These are phyloP conservation scores for Prillingera fragicola DNA, from an alignment of 1,284 basidiomycete species.

Conservation along the genomic window DNA sequence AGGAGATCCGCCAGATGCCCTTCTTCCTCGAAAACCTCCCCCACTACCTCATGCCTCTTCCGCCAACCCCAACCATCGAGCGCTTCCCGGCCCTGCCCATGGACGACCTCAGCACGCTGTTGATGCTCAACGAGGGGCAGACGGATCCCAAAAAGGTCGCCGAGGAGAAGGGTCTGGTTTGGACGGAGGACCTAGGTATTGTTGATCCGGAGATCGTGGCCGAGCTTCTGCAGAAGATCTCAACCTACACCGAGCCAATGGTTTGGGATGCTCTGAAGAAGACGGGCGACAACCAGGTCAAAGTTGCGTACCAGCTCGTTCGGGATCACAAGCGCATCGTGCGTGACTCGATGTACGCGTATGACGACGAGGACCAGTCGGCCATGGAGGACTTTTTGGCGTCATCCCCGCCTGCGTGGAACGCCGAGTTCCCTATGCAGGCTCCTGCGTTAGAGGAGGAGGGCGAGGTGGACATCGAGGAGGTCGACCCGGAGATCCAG, in stretches of 20 bases:
- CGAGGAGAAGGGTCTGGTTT: constrained; percentile 47
- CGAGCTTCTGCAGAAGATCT: constrained; percentile 69
- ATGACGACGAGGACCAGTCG: constrained; percentile 41
- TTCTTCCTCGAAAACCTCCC: constrained; percentile 84
- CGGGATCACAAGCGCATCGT: constrained; percentile 81
- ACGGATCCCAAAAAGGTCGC: constrained; percentile 43
- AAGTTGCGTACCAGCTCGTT: constrained; percentile 92
- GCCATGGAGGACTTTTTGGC: constrained; percentile 52
- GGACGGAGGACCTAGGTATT: constrained; percentile 60
- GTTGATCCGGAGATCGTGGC: constrained; percentile 86
- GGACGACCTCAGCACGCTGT: constrained; percentile 41
- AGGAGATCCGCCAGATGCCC: constrained; percentile 79
- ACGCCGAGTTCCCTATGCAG: constrained; percentile 43
- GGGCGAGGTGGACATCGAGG: constrained; percentile 53
- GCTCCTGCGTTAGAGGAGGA: constrained; percentile 19
- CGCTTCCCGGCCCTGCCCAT: constrained; percentile 39
- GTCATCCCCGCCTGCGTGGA: constrained; percentile 53
- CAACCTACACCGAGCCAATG: constrained; percentile 71
- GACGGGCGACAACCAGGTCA: constrained; percentile 89
- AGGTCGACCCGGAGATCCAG: constrained; percentile 51
- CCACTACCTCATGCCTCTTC: constrained; percentile 76
- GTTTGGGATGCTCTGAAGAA: constrained; percentile 76
- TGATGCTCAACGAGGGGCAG: constrained; percentile 41
- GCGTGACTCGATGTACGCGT: constrained; percentile 55
- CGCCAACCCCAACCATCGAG: constrained; percentile 60